A percentile compares a stretch with the other conserved stretches of the same genome.
Conservation (phyloP, 2,329 filamentous ascomycete genomes). For the Cladorrhinum sp. region DNA sequence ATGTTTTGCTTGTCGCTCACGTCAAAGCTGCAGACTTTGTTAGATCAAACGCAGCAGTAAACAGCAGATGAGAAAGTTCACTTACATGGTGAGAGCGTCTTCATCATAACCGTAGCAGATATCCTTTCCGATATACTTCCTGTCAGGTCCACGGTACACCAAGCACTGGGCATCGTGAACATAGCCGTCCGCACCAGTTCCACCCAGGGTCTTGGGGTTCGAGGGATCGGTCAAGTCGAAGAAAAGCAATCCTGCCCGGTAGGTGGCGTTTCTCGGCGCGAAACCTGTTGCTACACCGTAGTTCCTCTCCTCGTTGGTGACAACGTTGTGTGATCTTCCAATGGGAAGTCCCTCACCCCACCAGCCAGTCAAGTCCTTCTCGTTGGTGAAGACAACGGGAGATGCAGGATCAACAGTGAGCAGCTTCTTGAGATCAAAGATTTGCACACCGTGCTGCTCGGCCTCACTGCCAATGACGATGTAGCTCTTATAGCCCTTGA, state of each 20-base stretch:
- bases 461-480: conserved; percentile 43
- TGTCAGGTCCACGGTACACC: conserved; percentile 49
- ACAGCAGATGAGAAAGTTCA: neutral
- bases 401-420: conserved; percentile 41
- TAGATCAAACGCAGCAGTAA: neutral
- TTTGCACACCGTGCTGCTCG: conserved; percentile 53
- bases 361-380: conserved; percentile 35
- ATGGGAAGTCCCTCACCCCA: conserved; percentile 31
- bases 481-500: conserved; percentile 41
- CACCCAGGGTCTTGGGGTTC: conserved; percentile 52
- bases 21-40: conserved; percentile 39
- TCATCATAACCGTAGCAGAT: conserved; percentile 55
- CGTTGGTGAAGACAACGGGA: conserved; percentile 34
- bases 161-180: conserved; percentile 60
- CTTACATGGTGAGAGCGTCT: conserved; percentile 45
- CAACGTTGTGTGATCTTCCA: conserved; percentile 51
- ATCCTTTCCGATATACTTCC: conserved; percentile 42
- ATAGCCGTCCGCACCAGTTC: conserved; percentile 53
- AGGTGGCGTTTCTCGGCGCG: conserved; percentile 36
- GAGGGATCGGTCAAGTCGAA: conserved; percentile 54
- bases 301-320: conserved; percentile 46
- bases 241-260: conserved; percentile 50
- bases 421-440: conserved; percentile 59
- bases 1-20: conserved; percentile 47
- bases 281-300: conserved; percentile 47